These are phyloP conservation scores for Tulasnella sp. DNA, from an alignment of 768 basidiomycete genomes.

Conservation along the genomic window DNA sequence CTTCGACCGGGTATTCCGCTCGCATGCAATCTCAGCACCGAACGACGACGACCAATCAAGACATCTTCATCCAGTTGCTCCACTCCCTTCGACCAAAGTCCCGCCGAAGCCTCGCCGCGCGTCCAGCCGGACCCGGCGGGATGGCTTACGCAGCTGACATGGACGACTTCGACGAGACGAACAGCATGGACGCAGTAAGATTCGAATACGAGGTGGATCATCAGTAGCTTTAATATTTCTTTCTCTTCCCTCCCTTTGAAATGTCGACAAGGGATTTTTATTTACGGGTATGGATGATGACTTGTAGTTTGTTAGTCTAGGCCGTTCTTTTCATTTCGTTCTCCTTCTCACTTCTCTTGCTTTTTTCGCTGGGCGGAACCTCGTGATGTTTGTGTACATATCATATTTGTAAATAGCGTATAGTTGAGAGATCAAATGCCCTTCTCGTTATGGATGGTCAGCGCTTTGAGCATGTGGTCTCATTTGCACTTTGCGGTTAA, in stretches of 20 bases:
- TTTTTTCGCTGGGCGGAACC: not conserved
- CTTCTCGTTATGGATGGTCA: not conserved
- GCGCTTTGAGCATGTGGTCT: not conserved
- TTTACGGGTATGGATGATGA: not conserved
- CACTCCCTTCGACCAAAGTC: slow-evolving; percentile 9
- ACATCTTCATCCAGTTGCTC: slow-evolving; percentile 5
- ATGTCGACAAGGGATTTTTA: not conserved
- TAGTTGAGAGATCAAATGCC: not conserved
- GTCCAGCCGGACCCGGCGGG: not conserved
- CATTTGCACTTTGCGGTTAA: not conserved
- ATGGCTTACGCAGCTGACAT: not conserved
- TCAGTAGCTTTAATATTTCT: not conserved
- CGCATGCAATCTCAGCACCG: not conserved
- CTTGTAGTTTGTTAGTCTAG: not conserved
- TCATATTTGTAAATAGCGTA: not conserved
- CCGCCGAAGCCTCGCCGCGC: slow-evolving; percentile 3
- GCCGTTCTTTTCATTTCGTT: too few relatives aligned
- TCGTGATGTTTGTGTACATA: not conserved
- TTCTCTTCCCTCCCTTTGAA: not conserved
- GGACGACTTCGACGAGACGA: slow-evolving; percentile 1
- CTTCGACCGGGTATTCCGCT: not conserved
- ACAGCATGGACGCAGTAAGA: not conserved
- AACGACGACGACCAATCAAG: slow-evolving; percentile 7
- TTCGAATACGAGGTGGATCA: not conserved
- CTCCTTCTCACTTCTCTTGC: not conserved